Evolutionary conservation across 2,329 filamentous ascomycete species (phyloP), one percentile per base, ranked within the genome.

Genomic region (Pseudofabraea citricarpa): DNA sequence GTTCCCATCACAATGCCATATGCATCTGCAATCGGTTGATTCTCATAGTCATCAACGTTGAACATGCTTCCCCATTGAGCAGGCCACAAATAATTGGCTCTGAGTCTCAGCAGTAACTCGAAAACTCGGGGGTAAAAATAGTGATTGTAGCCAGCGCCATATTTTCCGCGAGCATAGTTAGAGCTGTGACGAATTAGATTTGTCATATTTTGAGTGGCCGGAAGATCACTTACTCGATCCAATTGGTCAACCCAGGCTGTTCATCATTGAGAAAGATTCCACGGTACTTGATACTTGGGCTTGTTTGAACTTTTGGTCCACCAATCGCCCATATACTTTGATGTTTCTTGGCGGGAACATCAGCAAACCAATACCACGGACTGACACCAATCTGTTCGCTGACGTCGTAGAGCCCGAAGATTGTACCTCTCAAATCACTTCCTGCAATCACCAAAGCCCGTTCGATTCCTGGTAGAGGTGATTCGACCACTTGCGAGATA

Each of bases 71-170:
- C 76, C 85, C 84, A 89, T 58, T 79, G 70, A 1, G 83, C 75
- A 0, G 85, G 85, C 85, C 85, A 89, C 39, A 89, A 67, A 55
- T 87, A 88, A 61, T 89, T 89, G 13, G 84, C 84, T 27, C 79
- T 74, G 21, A 85, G 70, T 6, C 85, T 74, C 5, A 89, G 74
- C 1, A 88, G 65, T 1, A 89, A 68, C 64, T 89, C 85, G 49
- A 86, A 87, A 16, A 89, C 77, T 16, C 76, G 74, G 4, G 73
- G 66, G 62, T 89, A 87, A 60, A 88, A 86, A 4, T 76, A 72
- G n/a, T 75, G 68, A 44, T 77, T 77, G 48, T 71, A 76, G 2
- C 71, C 72, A 5, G 64, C 47, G 3, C 67, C 65, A 24, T 70
- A 62, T 43, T 56, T 52, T 8, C 58, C 59, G n/a, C 44, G 46